Evolutionary conservation across 768 basidiomycete species (phyloP).

Genomic region (Russula ochroleuca): DNA sequence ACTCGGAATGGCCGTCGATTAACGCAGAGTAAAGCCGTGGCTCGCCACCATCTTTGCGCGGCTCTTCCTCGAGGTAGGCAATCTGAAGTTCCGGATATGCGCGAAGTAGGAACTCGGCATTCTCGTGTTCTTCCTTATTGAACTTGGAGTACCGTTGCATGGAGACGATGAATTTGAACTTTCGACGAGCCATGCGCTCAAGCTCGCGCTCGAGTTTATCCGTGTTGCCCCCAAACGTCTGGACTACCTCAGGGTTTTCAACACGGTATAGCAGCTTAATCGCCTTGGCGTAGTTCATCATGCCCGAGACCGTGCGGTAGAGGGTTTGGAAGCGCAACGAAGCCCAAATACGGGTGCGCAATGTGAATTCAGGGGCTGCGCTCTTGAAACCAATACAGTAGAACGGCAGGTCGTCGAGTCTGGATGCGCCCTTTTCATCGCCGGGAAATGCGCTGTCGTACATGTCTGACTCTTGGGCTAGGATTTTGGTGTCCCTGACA

Average conservation of each 20-base stretch:
- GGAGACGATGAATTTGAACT: slow-evolving; percentile 98
- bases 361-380: slow-evolving; percentile 95
- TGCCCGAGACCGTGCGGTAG: slow-evolving; percentile 97
- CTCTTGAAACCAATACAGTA: slow-evolving; percentile 99
- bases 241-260: slow-evolving; percentile 98
- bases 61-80: slow-evolving; percentile 96
- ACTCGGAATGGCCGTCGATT: slow-evolving; percentile 98
- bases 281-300: slow-evolving; percentile 99
- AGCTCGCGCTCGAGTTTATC: slow-evolving; percentile 94
- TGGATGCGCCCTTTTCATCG: slow-evolving; percentile 80
- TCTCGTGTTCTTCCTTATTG: slow-evolving; percentile 99
- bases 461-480: slow-evolving; percentile 91
- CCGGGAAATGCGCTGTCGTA: slow-evolving; percentile 71
- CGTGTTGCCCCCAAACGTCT: slow-evolving; percentile 95
- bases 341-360: slow-evolving; percentile 99
- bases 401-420: slow-evolving; percentile 91
- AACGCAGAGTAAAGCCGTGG: slow-evolving; percentile 92
- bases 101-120: slow-evolving; percentile 94
- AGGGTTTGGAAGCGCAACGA: slow-evolving; percentile 97
- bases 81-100: slow-evolving; percentile 99
- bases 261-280: slow-evolving; percentile 99
- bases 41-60: slow-evolving; percentile 92
- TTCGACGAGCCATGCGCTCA: slow-evolving; percentile 94
- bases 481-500: slow-evolving; percentile 98
- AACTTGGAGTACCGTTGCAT: slow-evolving; percentile 99